A percentile compares a stretch with the other conserved stretches of the same genome.
phyloP scores from a whole-genome alignment of 2,329 filamentous ascomycete species.

The Trichoderma cornu-damae region DNA sequence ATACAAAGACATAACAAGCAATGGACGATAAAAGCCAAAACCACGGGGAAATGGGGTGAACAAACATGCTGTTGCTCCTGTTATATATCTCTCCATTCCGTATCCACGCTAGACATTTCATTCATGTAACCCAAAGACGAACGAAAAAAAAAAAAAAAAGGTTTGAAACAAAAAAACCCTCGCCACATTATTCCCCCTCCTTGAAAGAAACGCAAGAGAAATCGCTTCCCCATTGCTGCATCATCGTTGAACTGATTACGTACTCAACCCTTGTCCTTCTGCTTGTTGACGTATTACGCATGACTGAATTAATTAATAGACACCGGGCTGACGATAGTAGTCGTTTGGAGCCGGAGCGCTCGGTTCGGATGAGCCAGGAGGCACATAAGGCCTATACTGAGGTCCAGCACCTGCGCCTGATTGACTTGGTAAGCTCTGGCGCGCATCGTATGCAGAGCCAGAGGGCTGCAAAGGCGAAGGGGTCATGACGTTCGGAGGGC shows the following conservation, averaged over 20 bases:
- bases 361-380: conserved; percentile 38
- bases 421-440: conserved; percentile 49
- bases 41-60: not conserved
- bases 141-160: not conserved
- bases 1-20: not conserved
- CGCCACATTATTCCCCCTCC: not conserved
- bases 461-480: conserved; percentile 42
- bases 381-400: conserved; percentile 59
- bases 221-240: not conserved
- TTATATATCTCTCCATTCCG: not conserved
- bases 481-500: conserved; percentile 32
- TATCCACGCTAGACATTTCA: conserved; percentile 8
- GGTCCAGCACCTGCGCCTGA: conserved; percentile 24
- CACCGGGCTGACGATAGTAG: conserved; percentile 48
- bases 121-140: conserved; percentile 1
- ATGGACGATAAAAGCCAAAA: not conserved
- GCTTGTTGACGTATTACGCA: not conserved
- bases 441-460: conserved; percentile 45
- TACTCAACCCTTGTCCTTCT: not conserved
- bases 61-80: not conserved
- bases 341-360: conserved; percentile 50
- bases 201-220: not conserved
- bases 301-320: conserved; percentile 26
- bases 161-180: no score
- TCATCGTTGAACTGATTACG: not conserved